phyloP scores from a whole-genome alignment of 345 rosid genomes.

The Excoecaria agallocha region DNA sequence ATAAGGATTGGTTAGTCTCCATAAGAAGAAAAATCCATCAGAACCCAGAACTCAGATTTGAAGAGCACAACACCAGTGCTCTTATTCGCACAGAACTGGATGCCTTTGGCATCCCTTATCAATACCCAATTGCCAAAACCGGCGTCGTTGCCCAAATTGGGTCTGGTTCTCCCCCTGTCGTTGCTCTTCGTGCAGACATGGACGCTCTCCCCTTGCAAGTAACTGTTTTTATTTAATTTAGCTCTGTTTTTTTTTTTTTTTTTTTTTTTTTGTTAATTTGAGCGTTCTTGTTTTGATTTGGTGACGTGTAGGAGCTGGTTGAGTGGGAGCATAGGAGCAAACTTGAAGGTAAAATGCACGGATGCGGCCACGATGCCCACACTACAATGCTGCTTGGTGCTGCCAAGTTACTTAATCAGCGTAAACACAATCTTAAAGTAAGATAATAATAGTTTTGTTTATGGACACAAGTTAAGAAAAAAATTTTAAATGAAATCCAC shows the following conservation, averaged over 20 bases:
- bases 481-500: not conserved
- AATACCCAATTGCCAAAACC: slow-evolving; percentile 65
- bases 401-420: slow-evolving; percentile 75
- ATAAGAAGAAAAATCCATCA: slow-evolving; percentile 75
- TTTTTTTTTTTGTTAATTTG: too few species aligned
- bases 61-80: slow-evolving; percentile 71
- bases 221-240: not conserved
- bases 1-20: slow-evolving; percentile 59
- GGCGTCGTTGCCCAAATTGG: slow-evolving; percentile 74
- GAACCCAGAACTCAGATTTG: slow-evolving; percentile 73
- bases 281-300: not conserved
- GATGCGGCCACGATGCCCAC: slow-evolving; percentile 82
- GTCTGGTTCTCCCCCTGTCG: slow-evolving; percentile 63
- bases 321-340: slow-evolving; percentile 89
- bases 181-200: slow-evolving; percentile 88
- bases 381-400: slow-evolving; percentile 92
- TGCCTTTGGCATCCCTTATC: slow-evolving; percentile 47
- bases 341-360: slow-evolving; percentile 78
- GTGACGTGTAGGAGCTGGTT: slow-evolving; percentile 57
- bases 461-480: not conserved
- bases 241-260: not conserved
- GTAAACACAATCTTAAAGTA: slow-evolving; percentile 61
- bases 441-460: not conserved
- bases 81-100: slow-evolving; percentile 65
- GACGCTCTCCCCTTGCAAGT: slow-evolving; percentile 77